These are phyloP conservation scores for Backusella tarrabulga DNA, from an alignment of 192 early-diverging fungal genomes.

Conservation along the genomic window DNA sequence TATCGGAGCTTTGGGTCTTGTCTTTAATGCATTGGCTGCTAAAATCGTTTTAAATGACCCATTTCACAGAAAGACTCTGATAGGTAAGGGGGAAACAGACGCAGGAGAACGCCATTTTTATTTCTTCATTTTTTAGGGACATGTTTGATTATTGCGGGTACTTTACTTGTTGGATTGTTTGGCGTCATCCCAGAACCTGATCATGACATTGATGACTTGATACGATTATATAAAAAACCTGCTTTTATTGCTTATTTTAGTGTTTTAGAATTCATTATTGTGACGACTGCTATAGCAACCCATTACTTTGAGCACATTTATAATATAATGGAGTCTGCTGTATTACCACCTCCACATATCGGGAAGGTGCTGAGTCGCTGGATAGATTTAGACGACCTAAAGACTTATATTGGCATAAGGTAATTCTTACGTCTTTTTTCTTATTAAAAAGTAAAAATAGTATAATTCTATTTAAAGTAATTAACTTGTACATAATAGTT, in stretches of 20 bases:
- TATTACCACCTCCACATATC: constrained; percentile 25
- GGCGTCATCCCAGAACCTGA: constrained; percentile 74
- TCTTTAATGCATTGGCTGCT: constrained; percentile 78
- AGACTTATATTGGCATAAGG: constrained; percentile 30
- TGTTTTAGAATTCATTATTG: constrained; percentile 49
- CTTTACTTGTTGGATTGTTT: constrained; percentile 66
- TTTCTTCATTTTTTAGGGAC: constrained; percentile 51
- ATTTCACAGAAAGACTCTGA: constrained; percentile 58
- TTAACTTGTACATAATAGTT: constrained; percentile 27
- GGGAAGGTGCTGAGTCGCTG: constrained; percentile 31
- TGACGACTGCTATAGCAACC: constrained; percentile 44
- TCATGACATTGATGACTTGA: constrained; percentile 64
- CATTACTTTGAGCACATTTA: constrained; percentile 41
- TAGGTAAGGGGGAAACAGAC: constrained; percentile 33
- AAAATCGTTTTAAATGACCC: constrained; percentile 58
- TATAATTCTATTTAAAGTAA: neutral
- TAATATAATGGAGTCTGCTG: constrained; percentile 9
- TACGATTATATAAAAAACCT: constrained; percentile 62
- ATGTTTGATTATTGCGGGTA: constrained; percentile 61
- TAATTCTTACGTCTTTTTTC: neutral
- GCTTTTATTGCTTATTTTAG: constrained; percentile 68
- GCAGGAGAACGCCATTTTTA: neutral
- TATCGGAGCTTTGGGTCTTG: constrained; percentile 68
- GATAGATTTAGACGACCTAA: constrained; percentile 18
- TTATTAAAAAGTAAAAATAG: neutral